phyloP scores from a whole-genome alignment of 768 basidiomycete species.

The Ramaria sp. region DNA sequence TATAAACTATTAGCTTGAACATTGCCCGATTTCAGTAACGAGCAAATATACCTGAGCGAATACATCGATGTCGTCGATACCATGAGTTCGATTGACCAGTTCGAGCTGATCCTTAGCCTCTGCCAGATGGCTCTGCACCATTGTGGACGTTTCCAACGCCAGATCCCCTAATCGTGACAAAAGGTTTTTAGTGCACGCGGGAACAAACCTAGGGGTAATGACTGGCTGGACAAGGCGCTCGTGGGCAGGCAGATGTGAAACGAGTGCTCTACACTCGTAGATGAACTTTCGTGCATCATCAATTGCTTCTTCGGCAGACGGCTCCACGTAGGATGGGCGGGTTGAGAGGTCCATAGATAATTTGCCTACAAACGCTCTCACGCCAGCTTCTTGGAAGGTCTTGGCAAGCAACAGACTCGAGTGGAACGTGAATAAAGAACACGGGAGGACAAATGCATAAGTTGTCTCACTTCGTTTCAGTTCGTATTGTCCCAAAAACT shows the following conservation, averaged over 20 bases:
- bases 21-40: neutral
- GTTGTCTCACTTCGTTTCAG: slow-evolving; percentile 62
- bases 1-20: neutral
- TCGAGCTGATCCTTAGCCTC: slow-evolving; percentile 70
- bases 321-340: slow-evolving; percentile 60
- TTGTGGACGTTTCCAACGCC: slow-evolving; percentile 32
- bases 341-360: slow-evolving; percentile 82
- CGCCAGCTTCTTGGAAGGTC: slow-evolving; percentile 56
- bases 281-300: slow-evolving; percentile 48
- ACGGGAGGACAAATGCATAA: neutral
- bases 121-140: slow-evolving; percentile 75
- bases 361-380: slow-evolving; percentile 82
- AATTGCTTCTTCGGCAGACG: slow-evolving; percentile 33
- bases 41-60: slow-evolving; percentile 47
- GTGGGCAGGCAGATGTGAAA: slow-evolving; percentile 30
- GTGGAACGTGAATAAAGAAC: neutral
- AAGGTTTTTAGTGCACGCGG: slow-evolving; percentile 71
- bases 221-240: slow-evolving; percentile 64
- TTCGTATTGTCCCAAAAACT: slow-evolving; percentile 77
- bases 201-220: slow-evolving; percentile 82
- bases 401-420: slow-evolving; percentile 67
- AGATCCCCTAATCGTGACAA: slow-evolving; percentile 52
- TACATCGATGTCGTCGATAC: slow-evolving; percentile 60
- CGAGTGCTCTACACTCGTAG: slow-evolving; percentile 32
- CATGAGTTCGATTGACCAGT: slow-evolving; percentile 52